Evolutionary conservation across 345 rosid species (phyloP).

Genomic region (Citrus cavaleriei): DNA sequence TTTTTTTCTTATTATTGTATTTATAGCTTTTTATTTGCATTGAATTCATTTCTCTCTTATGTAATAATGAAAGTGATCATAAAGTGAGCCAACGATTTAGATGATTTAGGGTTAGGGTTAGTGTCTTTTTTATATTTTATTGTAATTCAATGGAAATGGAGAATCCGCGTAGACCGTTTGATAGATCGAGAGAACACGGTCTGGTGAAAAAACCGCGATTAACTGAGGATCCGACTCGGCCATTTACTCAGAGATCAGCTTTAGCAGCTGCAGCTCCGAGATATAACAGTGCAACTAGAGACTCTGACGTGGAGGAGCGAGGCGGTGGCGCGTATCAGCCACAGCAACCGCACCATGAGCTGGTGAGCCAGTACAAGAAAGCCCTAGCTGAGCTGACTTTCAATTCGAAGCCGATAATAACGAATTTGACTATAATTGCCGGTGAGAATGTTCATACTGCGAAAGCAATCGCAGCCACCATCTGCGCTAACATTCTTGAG

Average conservation of each 20-base stretch:
- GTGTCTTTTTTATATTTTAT: slow-evolving; percentile 4
- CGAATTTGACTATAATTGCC: slow-evolving; percentile 92
- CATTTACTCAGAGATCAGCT: slow-evolving; percentile 43
- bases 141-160: slow-evolving; percentile 49
- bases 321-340: slow-evolving; percentile 73
- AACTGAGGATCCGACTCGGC: slow-evolving; percentile 41
- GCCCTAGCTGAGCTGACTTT: slow-evolving; percentile 93
- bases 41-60: neutral
- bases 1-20: neutral
- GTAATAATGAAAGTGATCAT: slow-evolving; percentile 1
- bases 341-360: slow-evolving; percentile 76
- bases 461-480: slow-evolving; percentile 64
- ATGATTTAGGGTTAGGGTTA: slow-evolving; percentile 23
- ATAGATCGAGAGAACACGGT: slow-evolving; percentile 76
- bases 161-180: slow-evolving; percentile 76
- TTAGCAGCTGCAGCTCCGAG: slow-evolving; percentile 25
- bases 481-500: slow-evolving; percentile 92
- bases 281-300: slow-evolving; percentile 29
- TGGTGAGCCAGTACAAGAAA: slow-evolving; percentile 79
- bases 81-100: slow-evolving; percentile 1
- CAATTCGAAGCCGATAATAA: slow-evolving; percentile 96
- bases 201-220: slow-evolving; percentile 64
- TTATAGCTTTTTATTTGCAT: neutral
- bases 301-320: slow-evolving; percentile 46
- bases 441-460: slow-evolving; percentile 93